Conservation (phyloP, 1,284 basidiomycete species). For the Moniliophthora roreri region DNA sequence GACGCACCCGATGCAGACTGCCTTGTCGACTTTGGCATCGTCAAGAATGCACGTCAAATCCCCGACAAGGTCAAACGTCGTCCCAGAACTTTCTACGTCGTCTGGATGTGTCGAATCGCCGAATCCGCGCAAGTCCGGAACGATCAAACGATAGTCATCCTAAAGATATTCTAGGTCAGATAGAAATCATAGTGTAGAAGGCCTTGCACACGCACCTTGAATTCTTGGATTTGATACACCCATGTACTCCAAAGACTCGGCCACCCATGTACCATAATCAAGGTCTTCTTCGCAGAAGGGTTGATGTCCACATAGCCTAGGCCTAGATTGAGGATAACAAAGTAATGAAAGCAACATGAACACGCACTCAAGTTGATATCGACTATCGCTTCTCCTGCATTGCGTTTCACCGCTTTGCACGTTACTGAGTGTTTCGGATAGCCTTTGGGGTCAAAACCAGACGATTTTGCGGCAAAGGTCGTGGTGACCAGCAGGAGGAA, state of each 20-base stretch:
- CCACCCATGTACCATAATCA: conserved; percentile 75
- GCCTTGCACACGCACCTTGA: conserved; percentile 40
- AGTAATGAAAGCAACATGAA: neutral
- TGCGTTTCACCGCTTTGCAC: conserved; percentile 40
- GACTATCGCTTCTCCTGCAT: conserved; percentile 24
- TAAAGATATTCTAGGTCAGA: conserved; percentile 20
- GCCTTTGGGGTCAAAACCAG: conserved; percentile 36
- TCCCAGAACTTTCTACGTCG: conserved; percentile 57
- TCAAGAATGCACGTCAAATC: conserved; percentile 63
- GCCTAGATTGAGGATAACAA: neutral
- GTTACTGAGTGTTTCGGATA: conserved; percentile 33
- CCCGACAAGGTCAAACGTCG: conserved; percentile 55
- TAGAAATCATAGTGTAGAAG: too few species aligned
- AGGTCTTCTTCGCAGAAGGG: conserved; percentile 42
- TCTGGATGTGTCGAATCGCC: conserved; percentile 64
- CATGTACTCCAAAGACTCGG: conserved; percentile 72
- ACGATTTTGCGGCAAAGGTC: neutral
- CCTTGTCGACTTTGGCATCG: conserved; percentile 44
- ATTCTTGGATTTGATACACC: conserved; percentile 65
- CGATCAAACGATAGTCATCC: conserved; percentile 58
- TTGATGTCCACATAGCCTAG: conserved; percentile 68
- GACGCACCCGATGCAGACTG: conserved; percentile 61
- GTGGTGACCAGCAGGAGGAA: too few species aligned
- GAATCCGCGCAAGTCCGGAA: conserved; percentile 66
- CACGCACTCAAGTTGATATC: conserved; percentile 39